Evolutionary conservation across 768 basidiomycete species (phyloP), one percentile per base, ranked within the genome.

Genomic region (Xerocomellus intermedius): DNA sequence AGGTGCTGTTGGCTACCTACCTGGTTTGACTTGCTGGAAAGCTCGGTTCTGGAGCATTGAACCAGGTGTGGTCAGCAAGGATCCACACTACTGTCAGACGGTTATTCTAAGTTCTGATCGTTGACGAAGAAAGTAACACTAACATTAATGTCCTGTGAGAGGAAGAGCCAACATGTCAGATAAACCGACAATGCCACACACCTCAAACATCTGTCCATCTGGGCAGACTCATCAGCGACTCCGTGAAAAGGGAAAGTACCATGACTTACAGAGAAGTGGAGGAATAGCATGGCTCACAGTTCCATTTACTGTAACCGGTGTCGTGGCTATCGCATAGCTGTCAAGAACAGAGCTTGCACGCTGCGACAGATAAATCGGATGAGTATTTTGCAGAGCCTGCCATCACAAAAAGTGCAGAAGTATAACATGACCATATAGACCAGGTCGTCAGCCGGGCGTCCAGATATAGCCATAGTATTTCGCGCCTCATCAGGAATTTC

Each of bases 11-110:
- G 2, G 13, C 28, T 9, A 47, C 71, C 7, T 63, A 82, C 84
- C 74, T 17, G 84, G 78, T 4, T 77, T 75, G 30, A 85, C 82
- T 57, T 82, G 75, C 61, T 87, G 86, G 66, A 87, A 85, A 2
- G 86, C 86, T 19, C 86, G 75, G 61, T 88, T 88, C 65, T 82
- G 85, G 3, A 87, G 74, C n/a, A 86, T 83, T 85, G 56, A 1
- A 52, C 48, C 24, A 28, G 8, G 33, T 37, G n/a, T 1, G 14
- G 49, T 57, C 32, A 58, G 51, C 26, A 2, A 41, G 19, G 33
- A 49, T n/a, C 14, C 12, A 39, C 14, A 13, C 57, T 74, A 71
- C 74, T 77, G 60, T 28, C 54, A 39, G 22, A 38, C 26, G 17
- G 39, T 49, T 19, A 44, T 39, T 48, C 5, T 9, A 22, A 35